Conservation (phyloP, 768 basidiomycete species). For the Mrakia frigida region DNA sequence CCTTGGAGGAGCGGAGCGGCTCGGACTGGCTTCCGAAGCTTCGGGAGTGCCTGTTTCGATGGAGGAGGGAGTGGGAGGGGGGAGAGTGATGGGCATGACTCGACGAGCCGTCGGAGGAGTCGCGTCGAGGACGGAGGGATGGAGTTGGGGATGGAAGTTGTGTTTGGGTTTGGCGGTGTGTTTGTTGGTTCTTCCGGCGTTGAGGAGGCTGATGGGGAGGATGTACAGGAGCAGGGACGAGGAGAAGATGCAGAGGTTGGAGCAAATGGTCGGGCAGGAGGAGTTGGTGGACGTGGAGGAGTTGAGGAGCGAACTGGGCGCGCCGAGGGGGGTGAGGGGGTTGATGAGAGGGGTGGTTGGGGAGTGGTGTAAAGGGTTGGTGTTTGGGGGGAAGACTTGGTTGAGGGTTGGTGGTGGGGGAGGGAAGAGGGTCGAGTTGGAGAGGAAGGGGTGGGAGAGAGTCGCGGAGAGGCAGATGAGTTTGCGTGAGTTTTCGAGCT, state of each 20-base stretch:
- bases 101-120: neutral
- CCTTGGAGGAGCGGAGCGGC: neutral
- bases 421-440: neutral
- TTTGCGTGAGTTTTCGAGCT: neutral
- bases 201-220: neutral
- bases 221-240: neutral
- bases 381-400: neutral
- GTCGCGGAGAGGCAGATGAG: neutral
- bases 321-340: neutral
- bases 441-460: slow-evolving; percentile 1
- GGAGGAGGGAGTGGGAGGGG: neutral
- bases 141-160: neutral
- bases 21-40: neutral
- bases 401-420: neutral
- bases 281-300: slow-evolving; percentile 52
- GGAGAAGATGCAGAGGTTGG: slow-evolving; percentile 68
- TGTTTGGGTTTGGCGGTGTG: neutral
- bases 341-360: neutral
- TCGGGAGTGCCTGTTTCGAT: neutral
- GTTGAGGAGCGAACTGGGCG: slow-evolving; percentile 64
- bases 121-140: neutral
- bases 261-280: slow-evolving; percentile 61
- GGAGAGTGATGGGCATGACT: slow-evolving; percentile 9
- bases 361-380: neutral
- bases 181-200: neutral